A percentile compares a stretch with the other conserved stretches of the same genome.
Conservation (phyloP, 805 yeast genomes). For the Nakazawaea pomicola region DNA sequence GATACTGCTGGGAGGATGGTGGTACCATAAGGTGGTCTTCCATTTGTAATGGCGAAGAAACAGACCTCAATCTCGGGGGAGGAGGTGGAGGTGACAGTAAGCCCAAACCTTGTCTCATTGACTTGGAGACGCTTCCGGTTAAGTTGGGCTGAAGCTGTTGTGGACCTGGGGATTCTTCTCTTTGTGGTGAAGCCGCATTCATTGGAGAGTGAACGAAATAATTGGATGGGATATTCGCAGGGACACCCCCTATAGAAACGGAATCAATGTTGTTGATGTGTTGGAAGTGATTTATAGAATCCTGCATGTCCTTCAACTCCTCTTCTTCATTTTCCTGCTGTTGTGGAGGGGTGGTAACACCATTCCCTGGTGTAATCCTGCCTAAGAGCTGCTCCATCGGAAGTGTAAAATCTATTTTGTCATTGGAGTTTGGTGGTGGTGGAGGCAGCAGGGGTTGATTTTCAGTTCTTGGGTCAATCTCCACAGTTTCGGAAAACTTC, state of each 20-base stretch:
- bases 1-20: not conserved
- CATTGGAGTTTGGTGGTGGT: conserved; percentile 15
- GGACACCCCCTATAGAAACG: conserved; percentile 67
- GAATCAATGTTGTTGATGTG: conserved; percentile 77
- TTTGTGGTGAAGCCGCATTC: conserved; percentile 3
- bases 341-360: conserved; percentile 17
- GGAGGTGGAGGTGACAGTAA: conserved; percentile 10
- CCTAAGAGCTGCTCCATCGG: conserved; percentile 74
- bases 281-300: conserved; percentile 67
- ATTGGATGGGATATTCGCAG: conserved; percentile 43
- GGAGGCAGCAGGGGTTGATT: conserved; percentile 10
- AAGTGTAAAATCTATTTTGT: conserved; percentile 49
- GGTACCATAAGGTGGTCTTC: conserved; percentile 1
- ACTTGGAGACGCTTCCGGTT: conserved; percentile 53
- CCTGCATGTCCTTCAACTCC: conserved; percentile 68
- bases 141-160: conserved; percentile 42
- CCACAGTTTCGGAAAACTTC: conserved; percentile 66
- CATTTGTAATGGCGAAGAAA: conserved; percentile 8
- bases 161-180: conserved; percentile 12
- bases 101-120: conserved; percentile 26
- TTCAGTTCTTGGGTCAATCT: conserved; percentile 23
- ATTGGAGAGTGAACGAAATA: conserved; percentile 20
- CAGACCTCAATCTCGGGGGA: conserved; percentile 7
- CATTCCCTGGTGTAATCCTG: conserved; percentile 27
- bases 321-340: conserved; percentile 58